phyloP scores from a whole-genome alignment of 1,139 yeast species.

The Candida anutae region DNA sequence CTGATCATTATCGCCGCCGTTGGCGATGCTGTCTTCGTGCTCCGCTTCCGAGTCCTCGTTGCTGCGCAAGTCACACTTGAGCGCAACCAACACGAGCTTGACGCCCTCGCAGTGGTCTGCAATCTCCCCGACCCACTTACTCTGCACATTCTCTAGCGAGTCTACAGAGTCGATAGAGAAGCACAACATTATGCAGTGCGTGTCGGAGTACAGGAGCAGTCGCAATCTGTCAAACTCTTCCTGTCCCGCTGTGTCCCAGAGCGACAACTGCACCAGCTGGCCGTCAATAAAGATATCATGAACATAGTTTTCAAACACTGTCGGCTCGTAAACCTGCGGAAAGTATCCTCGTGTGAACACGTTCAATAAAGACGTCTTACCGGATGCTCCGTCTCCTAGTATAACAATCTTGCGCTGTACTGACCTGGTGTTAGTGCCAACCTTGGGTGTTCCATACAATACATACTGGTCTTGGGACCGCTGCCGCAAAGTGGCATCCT shows the following conservation, averaged over 20 bases:
- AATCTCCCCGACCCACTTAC: conserved; percentile 93
- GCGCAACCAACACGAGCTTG: conserved; percentile 83
- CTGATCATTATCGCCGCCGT: conserved; percentile 22
- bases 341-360: conserved; percentile 96
- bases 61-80: conserved; percentile 86
- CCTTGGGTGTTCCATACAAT: conserved; percentile 1
- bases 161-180: conserved; percentile 92
- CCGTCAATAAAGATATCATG: conserved; percentile 96
- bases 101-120: conserved; percentile 97
- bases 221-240: conserved; percentile 94
- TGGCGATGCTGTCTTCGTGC: background rate
- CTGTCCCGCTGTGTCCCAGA: conserved; percentile 99
- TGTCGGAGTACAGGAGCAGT: conserved; percentile 85
- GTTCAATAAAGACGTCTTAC: conserved; percentile 74
- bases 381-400: conserved; percentile 91
- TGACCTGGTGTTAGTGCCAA: background rate
- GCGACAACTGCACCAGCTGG: conserved; percentile 81
- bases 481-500: conserved; percentile 17
- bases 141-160: conserved; percentile 86
- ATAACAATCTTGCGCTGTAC: conserved; percentile 71
- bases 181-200: conserved; percentile 95
- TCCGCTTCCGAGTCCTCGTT: conserved; percentile 4
- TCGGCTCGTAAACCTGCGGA: conserved; percentile 97
- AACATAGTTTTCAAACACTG: conserved; percentile 94
- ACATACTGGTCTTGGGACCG: conserved; percentile 16